Evolutionary conservation across 345 rosid genomes (phyloP).

Genomic region (Eucalyptus lansdowneana): DNA sequence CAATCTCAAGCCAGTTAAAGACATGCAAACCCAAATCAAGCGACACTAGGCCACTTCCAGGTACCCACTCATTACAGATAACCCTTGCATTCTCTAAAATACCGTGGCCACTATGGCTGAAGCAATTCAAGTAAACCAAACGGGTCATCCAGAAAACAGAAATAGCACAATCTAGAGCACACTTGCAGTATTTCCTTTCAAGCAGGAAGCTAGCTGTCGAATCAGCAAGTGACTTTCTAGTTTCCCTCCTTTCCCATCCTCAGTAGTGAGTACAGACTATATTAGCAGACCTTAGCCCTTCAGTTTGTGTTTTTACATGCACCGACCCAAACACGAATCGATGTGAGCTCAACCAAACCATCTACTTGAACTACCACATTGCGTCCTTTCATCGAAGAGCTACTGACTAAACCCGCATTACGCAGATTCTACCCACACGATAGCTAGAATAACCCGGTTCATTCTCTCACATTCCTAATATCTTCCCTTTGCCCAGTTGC

Average conservation of each 20-base stretch:
- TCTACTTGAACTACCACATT: not conserved
- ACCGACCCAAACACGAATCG: not conserved
- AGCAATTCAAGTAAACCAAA: not conserved
- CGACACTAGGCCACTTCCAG: not conserved
- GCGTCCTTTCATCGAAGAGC: not conserved
- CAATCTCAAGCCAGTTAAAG: not conserved
- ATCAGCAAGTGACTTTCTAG: not conserved
- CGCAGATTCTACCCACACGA: not conserved
- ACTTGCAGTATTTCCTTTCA: not conserved
- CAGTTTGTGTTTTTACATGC: not conserved
- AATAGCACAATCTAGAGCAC: not conserved
- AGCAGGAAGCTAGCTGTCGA: not conserved
- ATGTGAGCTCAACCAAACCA: not conserved
- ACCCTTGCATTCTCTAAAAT: not conserved
- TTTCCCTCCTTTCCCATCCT: not conserved
- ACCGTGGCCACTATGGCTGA: not conserved
- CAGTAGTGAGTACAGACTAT: not conserved
- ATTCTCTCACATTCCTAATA: not conserved
- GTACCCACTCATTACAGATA: not conserved
- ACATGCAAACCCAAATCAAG: not conserved
- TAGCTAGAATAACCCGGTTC: not conserved
- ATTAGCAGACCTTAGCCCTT: not conserved
- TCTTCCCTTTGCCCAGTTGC: not conserved
- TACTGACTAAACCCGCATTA: not conserved
- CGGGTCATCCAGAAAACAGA: not conserved